Conservation (phyloP, 2,329 filamentous ascomycete species). For the Fusarium newnesense region DNA sequence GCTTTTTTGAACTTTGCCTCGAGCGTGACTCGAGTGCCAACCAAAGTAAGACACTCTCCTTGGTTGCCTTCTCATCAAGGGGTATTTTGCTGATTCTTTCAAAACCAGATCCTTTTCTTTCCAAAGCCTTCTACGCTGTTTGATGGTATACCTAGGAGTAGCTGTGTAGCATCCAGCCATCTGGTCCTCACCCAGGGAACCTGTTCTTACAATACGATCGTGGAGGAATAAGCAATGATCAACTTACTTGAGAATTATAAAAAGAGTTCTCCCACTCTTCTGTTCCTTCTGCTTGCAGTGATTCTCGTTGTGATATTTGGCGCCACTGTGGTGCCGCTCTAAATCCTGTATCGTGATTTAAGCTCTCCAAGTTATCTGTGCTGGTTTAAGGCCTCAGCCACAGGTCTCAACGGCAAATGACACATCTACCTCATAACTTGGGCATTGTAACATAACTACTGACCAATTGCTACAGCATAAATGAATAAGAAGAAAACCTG, state of each 20-base stretch:
- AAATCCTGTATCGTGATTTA: not conserved
- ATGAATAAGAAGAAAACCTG: too few species aligned
- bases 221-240: not conserved
- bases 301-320: not conserved
- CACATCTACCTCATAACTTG: not conserved
- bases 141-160: not conserved
- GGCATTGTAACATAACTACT: not conserved
- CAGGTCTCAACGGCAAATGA: not conserved
- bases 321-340: not conserved
- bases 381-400: not conserved
- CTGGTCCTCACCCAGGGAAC: not conserved
- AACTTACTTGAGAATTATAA: not conserved
- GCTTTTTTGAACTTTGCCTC: not conserved
- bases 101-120: not conserved
- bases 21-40: not conserved
- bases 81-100: not conserved
- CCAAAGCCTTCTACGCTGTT: not conserved
- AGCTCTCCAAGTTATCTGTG: too few species aligned
- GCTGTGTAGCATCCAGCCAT: not conserved
- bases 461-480: rapidly evolving
- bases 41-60: not conserved
- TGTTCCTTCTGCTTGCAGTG: not conserved
- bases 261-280: not conserved
- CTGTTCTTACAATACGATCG: not conserved
- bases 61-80: not conserved